Evolutionary conservation across 306 rosid species (phyloP).

Genomic region (Morella rubra): DNA sequence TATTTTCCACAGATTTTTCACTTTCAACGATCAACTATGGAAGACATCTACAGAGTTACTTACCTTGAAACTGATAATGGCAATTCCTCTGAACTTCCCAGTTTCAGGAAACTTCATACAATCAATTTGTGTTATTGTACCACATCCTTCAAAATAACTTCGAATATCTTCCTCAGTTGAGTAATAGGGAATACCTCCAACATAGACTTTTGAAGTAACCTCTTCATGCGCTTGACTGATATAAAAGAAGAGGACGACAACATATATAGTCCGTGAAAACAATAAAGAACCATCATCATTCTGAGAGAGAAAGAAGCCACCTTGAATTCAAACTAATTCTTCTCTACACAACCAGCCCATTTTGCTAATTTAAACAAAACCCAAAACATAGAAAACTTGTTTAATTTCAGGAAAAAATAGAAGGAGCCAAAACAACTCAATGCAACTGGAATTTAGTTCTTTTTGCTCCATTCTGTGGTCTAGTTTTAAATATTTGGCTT

Average conservation of each 20-base stretch:
- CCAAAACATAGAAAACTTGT: background rate
- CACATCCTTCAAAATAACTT: conserved; percentile 85
- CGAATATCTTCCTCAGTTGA: conserved; percentile 89
- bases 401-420: background rate
- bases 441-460: background rate
- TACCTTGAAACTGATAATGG: conserved; percentile 84
- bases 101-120: conserved; percentile 90
- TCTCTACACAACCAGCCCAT: background rate
- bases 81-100: conserved; percentile 94
- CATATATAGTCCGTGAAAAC: conserved; percentile 8
- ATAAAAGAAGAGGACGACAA: conserved; percentile 7
- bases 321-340: background rate
- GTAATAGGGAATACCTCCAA: conserved; percentile 93
- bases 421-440: background rate
- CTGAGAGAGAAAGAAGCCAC: background rate
- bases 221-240: conserved; percentile 47
- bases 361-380: background rate
- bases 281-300: conserved; percentile 2
- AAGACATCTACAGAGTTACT: conserved; percentile 14
- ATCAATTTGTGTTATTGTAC: conserved; percentile 81
- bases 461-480: background rate
- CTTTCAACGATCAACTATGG: background rate
- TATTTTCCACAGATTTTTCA: background rate
- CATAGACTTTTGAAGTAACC: conserved; percentile 70
- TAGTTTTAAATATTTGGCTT: background rate